A percentile compares a stretch with the other conserved stretches of the same genome.
Evolutionary conservation across 2,329 filamentous ascomycete genomes (phyloP).

Genomic region (Fusarium pseudonygamai): DNA sequence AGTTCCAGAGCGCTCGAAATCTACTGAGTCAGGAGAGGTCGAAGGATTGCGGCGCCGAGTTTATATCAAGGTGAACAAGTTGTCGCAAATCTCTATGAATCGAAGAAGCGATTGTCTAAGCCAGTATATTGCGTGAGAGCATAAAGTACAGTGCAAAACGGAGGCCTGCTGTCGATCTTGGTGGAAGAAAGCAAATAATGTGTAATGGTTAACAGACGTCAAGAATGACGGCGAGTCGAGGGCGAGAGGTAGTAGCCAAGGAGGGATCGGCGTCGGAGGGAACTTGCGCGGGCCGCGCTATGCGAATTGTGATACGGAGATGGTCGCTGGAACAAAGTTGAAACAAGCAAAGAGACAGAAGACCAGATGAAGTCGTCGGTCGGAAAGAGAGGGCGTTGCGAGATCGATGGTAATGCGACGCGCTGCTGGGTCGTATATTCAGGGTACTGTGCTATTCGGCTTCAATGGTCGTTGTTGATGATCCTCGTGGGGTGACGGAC

Average conservation of each 20-base stretch:
- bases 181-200: conserved; percentile 15
- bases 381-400: conserved; percentile 5
- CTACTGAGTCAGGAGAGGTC: background rate
- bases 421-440: conserved; percentile 13
- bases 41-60: background rate
- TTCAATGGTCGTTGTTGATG: conserved; percentile 30
- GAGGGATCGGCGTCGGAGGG: conserved; percentile 33
- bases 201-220: conserved; percentile 20
- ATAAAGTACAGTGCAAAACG: background rate
- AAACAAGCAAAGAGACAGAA: conserved; percentile 30
- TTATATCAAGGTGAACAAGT: background rate
- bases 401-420: conserved; percentile 12
- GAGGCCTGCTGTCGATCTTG: background rate
- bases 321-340: conserved; percentile 33
- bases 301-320: conserved; percentile 33
- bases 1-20: background rate
- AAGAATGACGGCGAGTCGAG: conserved; percentile 24
- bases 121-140: background rate
- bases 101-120: conserved; percentile 8
- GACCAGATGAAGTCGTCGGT: conserved; percentile 10
- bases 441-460: conserved; percentile 2
- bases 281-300: conserved; percentile 33
- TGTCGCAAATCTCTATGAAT: conserved; percentile 1
- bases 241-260: conserved; percentile 29
- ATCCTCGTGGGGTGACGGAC: conserved; percentile 34